Evolutionary conservation across 2,329 filamentous ascomycete species (phyloP).

Genomic region (Fusarium tanahbumbuense): DNA sequence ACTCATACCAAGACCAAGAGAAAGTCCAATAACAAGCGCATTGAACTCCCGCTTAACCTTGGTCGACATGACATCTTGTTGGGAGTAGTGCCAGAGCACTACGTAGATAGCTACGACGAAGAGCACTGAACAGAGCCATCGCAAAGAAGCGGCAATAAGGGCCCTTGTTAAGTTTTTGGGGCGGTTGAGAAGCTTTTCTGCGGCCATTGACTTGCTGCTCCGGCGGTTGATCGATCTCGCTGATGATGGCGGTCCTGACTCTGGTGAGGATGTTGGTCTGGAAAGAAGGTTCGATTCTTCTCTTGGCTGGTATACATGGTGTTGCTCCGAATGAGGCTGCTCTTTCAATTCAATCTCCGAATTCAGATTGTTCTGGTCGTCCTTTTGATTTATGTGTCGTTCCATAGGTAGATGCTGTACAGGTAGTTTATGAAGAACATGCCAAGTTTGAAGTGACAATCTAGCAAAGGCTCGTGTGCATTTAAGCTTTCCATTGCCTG

Average conservation of each 20-base stretch:
- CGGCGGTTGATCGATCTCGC: not conserved
- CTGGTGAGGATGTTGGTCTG: conserved; percentile 5
- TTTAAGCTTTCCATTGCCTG: conserved; percentile 25
- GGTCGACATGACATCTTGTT: conserved; percentile 30
- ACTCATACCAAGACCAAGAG: conserved; percentile 51
- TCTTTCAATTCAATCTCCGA: conserved; percentile 8
- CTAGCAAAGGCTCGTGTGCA: not conserved
- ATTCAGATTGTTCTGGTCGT: not conserved
- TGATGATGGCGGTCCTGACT: not conserved
- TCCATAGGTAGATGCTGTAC: not conserved
- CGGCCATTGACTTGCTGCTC: not conserved
- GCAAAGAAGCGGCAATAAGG: conserved; percentile 19
- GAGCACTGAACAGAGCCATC: conserved; percentile 34
- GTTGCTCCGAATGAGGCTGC: not conserved
- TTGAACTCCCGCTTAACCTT: conserved; percentile 57
- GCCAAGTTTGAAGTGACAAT: not conserved
- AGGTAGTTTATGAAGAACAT: not conserved
- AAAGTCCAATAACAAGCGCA: conserved; percentile 57
- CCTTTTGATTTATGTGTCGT: not conserved
- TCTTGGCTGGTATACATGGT: conserved; percentile 1
- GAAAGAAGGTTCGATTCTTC: conserved; percentile 23
- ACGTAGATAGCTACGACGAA: conserved; percentile 34
- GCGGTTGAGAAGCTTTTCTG: conserved; percentile 12
- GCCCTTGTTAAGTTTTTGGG: conserved; percentile 25
- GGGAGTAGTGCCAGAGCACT: conserved; percentile 35